Conservation (phyloP, 768 basidiomycete genomes). For the Vararia minispora region DNA sequence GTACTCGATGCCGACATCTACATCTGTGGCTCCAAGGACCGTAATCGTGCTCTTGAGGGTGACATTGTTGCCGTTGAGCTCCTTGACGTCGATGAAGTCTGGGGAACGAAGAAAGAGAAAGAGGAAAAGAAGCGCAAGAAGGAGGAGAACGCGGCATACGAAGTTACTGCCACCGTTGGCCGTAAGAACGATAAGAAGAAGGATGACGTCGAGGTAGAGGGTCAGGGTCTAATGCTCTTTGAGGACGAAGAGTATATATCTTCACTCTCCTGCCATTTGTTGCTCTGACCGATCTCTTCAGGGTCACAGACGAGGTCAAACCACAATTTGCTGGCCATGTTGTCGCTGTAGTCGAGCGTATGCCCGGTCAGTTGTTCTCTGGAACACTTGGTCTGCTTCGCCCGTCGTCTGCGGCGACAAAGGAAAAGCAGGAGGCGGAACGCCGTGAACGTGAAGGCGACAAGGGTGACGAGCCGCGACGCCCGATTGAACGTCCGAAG, state of each 20-base stretch:
- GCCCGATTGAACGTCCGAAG: constrained; percentile 85
- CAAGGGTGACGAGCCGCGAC: constrained; percentile 72
- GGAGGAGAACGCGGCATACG: constrained; percentile 96
- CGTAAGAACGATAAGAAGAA: constrained; percentile 99
- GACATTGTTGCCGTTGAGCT: constrained; percentile 98
- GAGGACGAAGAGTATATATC: constrained; percentile 85
- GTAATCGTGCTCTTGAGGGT: constrained; percentile 95
- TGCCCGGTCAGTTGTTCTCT: constrained; percentile 98
- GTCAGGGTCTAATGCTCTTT: constrained; percentile 91
- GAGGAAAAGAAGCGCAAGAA: constrained; percentile 99
- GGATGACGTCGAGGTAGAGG: constrained; percentile 99
- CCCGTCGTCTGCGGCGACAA: constrained; percentile 93
- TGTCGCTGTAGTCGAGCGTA: constrained; percentile 98
- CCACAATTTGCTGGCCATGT: constrained; percentile 98
- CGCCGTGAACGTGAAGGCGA: constrained; percentile 95
- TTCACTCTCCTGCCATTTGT: neutral
- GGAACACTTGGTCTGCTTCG: constrained; percentile 92
- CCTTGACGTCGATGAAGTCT: constrained; percentile 94
- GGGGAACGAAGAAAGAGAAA: constrained; percentile 99
- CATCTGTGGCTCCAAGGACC: constrained; percentile 97
- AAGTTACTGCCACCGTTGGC: constrained; percentile 59
- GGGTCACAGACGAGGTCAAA: constrained; percentile 95
- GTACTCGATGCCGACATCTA: constrained; percentile 98
- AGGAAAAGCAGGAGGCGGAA: constrained; percentile 98
- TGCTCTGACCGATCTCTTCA: constrained; percentile 21